Percentiles rank a stretch among this genome's conserved stretches.
phyloP scores from a whole-genome alignment of 2,329 filamentous ascomycete genomes.

The Monilinia polystroma region DNA sequence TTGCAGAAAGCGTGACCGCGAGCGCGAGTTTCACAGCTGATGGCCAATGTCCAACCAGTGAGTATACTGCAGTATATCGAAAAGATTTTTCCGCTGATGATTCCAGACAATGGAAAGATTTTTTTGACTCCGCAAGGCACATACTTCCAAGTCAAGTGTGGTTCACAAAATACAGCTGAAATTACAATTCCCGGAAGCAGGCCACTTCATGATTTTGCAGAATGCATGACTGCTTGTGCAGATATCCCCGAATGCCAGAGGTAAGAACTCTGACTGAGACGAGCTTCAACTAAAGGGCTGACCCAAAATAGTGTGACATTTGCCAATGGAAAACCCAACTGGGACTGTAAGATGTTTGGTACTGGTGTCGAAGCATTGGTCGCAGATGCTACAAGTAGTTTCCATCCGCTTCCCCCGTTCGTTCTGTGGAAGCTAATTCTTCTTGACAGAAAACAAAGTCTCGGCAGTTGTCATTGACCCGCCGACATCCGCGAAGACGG shows the following conservation, averaged over 20 bases:
- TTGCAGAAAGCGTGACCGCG: constrained; percentile 7
- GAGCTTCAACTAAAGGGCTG: neutral
- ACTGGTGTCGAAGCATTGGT: constrained; percentile 4
- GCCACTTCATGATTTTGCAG: constrained; percentile 16
- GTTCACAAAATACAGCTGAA: constrained; percentile 7
- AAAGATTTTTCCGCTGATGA: neutral
- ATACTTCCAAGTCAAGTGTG: constrained; percentile 17
- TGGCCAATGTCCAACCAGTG: constrained; percentile 13
- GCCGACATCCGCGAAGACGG: constrained; percentile 1
- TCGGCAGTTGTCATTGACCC: constrained; percentile 6
- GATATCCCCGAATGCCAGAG: constrained; percentile 14
- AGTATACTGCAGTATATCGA: neutral
- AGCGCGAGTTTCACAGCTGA: constrained; percentile 5
- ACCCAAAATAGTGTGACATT: constrained; percentile 6
- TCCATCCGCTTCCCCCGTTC: neutral
- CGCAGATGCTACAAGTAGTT: constrained; percentile 11
- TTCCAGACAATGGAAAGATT: constrained; percentile 1
- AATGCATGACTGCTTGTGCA: constrained; percentile 19
- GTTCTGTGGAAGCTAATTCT: neutral
- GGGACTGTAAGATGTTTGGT: constrained; percentile 10
- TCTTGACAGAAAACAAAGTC: neutral
- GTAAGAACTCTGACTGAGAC: neutral
- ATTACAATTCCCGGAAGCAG: constrained; percentile 1
- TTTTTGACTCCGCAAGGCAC: constrained; percentile 14
- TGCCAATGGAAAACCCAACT: constrained; percentile 1